These are phyloP conservation scores for Isabelozyma rhagii DNA, from an alignment of 805 yeast genomes.

Conservation along the genomic window DNA sequence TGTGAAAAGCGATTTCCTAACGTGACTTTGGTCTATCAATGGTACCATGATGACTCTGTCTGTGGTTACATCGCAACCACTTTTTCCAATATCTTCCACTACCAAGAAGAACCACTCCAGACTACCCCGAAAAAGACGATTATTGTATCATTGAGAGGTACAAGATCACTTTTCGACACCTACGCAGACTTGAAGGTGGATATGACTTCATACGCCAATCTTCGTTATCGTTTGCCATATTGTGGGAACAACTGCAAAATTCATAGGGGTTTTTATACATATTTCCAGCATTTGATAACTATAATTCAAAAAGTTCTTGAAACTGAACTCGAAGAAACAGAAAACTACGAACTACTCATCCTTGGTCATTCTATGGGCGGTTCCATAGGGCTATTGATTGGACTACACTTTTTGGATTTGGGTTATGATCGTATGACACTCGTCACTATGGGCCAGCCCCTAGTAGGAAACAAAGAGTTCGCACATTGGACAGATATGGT, in stretches of 20 bases:
- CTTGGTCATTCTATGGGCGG: conserved; percentile 41
- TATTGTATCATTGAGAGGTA: conserved; percentile 39
- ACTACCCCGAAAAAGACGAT: conserved; percentile 21
- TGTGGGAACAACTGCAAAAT: conserved; percentile 36
- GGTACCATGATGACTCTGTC: conserved; percentile 37
- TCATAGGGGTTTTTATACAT: conserved; percentile 34
- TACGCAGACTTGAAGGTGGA: conserved; percentile 37
- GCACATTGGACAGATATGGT: conserved; percentile 32
- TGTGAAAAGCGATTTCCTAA: conserved; percentile 36
- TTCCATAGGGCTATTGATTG: conserved; percentile 34
- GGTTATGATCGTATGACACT: conserved; percentile 28
- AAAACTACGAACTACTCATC: conserved; percentile 18
- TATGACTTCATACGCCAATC: conserved; percentile 26
- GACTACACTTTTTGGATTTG: conserved; percentile 31
- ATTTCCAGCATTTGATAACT: conserved; percentile 24
- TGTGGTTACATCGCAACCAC: conserved; percentile 40
- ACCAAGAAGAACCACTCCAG: conserved; percentile 1
- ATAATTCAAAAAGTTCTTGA: conserved; percentile 22
- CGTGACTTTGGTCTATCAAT: conserved; percentile 35
- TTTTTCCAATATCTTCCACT: conserved; percentile 19
- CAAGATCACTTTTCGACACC: conserved; percentile 39
- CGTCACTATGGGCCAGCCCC: conserved; percentile 45
- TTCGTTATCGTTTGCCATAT: conserved; percentile 15
- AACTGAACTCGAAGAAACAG: conserved; percentile 11
- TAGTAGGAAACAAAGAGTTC: conserved; percentile 38